Percentiles rank a stretch among this genome's conserved stretches.
phyloP scores from a whole-genome alignment of 2,329 filamentous ascomycete genomes.

The Nigrograna mackinnonii region DNA sequence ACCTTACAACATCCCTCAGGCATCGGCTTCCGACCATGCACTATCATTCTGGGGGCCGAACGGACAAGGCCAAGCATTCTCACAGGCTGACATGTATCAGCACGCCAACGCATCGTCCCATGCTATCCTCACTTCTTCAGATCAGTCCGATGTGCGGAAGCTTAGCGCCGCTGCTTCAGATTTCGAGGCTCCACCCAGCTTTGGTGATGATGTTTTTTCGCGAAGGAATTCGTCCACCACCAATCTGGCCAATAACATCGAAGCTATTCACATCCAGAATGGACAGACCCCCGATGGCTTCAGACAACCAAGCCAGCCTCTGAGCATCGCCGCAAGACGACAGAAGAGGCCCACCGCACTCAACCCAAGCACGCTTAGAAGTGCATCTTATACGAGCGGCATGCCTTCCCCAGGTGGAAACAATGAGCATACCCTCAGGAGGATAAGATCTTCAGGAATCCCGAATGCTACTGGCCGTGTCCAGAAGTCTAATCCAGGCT shows the following conservation, averaged over 20 bases:
- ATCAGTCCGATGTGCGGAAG: constrained; percentile 28
- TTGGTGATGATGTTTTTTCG: constrained; percentile 34
- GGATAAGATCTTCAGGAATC: constrained; percentile 52
- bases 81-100: constrained; percentile 36
- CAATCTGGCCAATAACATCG: constrained; percentile 43
- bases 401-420: constrained; percentile 44
- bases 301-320: constrained; percentile 41
- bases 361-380: constrained; percentile 43
- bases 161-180: constrained; percentile 34
- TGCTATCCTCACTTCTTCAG: constrained; percentile 37
- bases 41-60: constrained; percentile 31
- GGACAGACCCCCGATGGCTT: constrained; percentile 33
- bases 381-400: constrained; percentile 45
- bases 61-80: constrained; percentile 22
- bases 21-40: constrained; percentile 33
- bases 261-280: constrained; percentile 42
- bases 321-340: constrained; percentile 45
- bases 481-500: constrained; percentile 48
- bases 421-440: constrained; percentile 46
- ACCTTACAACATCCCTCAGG: constrained; percentile 32
- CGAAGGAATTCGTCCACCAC: constrained; percentile 43
- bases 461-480: constrained; percentile 49
- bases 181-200: constrained; percentile 30
- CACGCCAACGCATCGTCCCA: constrained; percentile 40
- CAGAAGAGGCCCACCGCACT: constrained; percentile 46